Evolutionary conservation across 176 grass and related monocot genomes (phyloP).

Genomic region (Triticum urartu): DNA sequence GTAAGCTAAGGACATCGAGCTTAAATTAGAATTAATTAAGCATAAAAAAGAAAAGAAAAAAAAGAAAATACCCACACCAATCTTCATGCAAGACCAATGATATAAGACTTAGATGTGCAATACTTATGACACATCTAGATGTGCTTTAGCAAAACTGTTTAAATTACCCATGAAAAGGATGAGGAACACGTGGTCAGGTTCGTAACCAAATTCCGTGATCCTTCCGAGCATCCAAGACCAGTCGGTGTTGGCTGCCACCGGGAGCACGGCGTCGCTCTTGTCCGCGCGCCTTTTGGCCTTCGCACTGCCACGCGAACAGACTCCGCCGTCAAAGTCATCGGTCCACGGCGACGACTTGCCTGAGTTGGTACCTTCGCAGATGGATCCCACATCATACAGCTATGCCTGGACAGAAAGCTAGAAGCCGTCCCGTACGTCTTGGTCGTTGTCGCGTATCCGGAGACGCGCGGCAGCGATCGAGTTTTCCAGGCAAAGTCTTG

Average conservation of each 20-base stretch:
- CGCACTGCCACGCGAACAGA: neutral
- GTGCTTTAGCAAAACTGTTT: no score
- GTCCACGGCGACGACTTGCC: slow-evolving; percentile 19
- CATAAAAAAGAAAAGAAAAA: no score
- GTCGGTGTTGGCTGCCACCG: neutral
- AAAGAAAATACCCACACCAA: no score
- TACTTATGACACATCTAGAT: no score
- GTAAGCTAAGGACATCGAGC: no score
- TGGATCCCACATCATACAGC: neutral
- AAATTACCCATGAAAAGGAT: no score
- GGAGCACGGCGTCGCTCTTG: slow-evolving; percentile 8
- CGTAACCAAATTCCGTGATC: neutral
- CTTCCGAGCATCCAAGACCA: neutral
- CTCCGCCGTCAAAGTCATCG: slow-evolving; percentile 37
- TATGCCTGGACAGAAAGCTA: neutral
- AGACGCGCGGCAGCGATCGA: neutral
- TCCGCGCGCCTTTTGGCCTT: neutral
- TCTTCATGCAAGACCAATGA: no score
- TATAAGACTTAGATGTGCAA: no score
- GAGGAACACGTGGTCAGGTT: no score
- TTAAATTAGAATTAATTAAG: no score
- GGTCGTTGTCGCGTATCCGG: slow-evolving; percentile 7
- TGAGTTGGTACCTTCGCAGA: neutral
- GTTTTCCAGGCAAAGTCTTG: slow-evolving; percentile 16
- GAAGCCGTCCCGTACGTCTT: neutral